Evolutionary conservation across 2,329 filamentous ascomycete genomes (phyloP).

Genomic region (Trichoderma aggressivum): DNA sequence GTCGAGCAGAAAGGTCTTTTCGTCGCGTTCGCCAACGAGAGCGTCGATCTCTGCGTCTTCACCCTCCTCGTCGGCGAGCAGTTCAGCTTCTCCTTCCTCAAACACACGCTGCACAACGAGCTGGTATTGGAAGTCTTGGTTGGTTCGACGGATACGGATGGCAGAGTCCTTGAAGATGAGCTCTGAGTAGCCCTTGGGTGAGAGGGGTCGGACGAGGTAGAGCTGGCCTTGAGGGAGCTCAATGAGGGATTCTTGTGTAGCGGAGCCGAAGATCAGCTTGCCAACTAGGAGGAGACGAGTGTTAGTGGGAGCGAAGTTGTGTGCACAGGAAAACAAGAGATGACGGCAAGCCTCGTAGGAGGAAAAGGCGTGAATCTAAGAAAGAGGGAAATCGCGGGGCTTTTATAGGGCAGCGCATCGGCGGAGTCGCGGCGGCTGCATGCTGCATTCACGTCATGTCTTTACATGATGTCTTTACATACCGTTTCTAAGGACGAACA

Average conservation of each 20-base stretch:
- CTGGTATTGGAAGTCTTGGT: constrained; percentile 95
- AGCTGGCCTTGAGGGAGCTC: constrained; percentile 95
- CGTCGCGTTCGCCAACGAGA: constrained; percentile 81
- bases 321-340: neutral
- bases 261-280: constrained; percentile 86
- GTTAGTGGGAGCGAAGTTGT: neutral
- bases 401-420: neutral
- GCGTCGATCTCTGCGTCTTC: constrained; percentile 75
- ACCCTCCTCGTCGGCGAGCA: constrained; percentile 82
- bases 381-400: constrained; percentile 1
- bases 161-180: constrained; percentile 98
- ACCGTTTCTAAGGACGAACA: constrained; percentile 41
- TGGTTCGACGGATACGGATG: constrained; percentile 86
- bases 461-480: constrained; percentile 29
- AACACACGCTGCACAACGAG: constrained; percentile 94
- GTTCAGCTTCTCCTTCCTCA: constrained; percentile 94
- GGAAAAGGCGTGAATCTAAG: neutral
- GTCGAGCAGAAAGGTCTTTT: constrained; percentile 96
- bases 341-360: neutral
- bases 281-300: constrained; percentile 55
- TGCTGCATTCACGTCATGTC: neutral
- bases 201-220: constrained; percentile 91
- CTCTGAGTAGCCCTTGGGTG: constrained; percentile 96
- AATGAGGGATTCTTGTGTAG: constrained; percentile 86
- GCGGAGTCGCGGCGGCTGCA: neutral